These are phyloP conservation scores for Gigaspora rosea DNA, from an alignment of 192 early-diverging fungal genomes.

Conservation along the genomic window DNA sequence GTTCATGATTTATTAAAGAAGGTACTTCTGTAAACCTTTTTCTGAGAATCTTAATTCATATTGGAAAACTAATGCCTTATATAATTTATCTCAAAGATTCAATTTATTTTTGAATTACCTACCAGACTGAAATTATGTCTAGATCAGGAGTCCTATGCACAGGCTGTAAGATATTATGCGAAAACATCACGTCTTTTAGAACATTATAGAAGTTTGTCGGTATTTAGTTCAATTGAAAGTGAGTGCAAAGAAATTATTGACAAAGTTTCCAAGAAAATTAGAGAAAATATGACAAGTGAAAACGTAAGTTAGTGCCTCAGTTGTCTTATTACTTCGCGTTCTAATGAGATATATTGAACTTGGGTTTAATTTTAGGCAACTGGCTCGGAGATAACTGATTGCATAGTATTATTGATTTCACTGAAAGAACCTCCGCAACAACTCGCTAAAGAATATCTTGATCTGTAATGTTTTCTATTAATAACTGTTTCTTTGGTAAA, in stretches of 20 bases:
- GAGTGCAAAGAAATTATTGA: conserved; percentile 83
- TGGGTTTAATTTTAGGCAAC: conserved; percentile 36
- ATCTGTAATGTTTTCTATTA: conserved; percentile 41
- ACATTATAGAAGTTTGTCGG: conserved; percentile 74
- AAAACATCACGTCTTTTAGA: conserved; percentile 70
- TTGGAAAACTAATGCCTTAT: not conserved
- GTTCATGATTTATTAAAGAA: conserved; percentile 74
- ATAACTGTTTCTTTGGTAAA: not conserved
- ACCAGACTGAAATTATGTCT: conserved; percentile 65
- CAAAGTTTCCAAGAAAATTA: conserved; percentile 63
- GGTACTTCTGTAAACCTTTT: conserved; percentile 36
- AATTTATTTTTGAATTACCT: conserved; percentile 89
- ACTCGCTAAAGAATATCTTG: conserved; percentile 48
- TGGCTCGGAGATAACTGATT: conserved; percentile 52
- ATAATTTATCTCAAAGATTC: conserved; percentile 50
- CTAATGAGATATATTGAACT: too few relatives aligned
- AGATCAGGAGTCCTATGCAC: conserved; percentile 58
- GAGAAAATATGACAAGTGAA: conserved; percentile 48
- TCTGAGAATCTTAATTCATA: not conserved
- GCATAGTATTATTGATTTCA: conserved; percentile 47
- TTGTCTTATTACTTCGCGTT: too few relatives aligned
- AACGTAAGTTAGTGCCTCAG: conserved; percentile 29
- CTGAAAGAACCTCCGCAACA: conserved; percentile 46
- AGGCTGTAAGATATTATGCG: conserved; percentile 78
- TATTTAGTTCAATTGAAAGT: conserved; percentile 76